phyloP scores from a whole-genome alignment of 495 filamentous ascomycete species.

The Xylaria curta region DNA sequence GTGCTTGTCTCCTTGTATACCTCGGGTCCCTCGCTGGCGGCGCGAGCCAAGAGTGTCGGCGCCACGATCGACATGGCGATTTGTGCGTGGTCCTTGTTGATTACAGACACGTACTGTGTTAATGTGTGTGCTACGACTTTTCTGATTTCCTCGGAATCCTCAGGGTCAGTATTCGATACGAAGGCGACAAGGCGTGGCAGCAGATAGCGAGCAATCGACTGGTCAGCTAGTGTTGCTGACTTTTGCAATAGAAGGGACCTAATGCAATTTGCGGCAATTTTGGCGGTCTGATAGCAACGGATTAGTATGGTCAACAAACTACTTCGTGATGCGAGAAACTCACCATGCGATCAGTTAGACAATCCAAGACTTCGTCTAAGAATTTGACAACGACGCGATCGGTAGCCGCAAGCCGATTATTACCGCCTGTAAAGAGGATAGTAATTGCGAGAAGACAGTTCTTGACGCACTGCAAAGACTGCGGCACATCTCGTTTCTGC shows the following conservation, averaged over 20 bases:
- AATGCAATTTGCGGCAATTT: constrained; percentile 85
- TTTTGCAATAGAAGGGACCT: constrained; percentile 76
- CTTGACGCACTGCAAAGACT: constrained; percentile 85
- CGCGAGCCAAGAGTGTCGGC: constrained; percentile 79
- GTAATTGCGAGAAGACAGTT: constrained; percentile 88
- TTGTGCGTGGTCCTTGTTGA: constrained; percentile 55
- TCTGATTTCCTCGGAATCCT: constrained; percentile 78
- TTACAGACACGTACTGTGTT: constrained; percentile 67
- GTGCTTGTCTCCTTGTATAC: constrained; percentile 75
- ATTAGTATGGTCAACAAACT: constrained; percentile 28
- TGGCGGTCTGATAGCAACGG: constrained; percentile 64
- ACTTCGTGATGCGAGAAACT: constrained; percentile 20
- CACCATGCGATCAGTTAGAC: constrained; percentile 77
- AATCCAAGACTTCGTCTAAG: constrained; percentile 80
- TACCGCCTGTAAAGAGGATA: constrained; percentile 82
- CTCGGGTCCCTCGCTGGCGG: constrained; percentile 56
- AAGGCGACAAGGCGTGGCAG: constrained; percentile 80
- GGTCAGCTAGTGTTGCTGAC: constrained; percentile 69
- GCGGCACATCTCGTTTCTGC: constrained; percentile 82
- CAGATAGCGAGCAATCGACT: constrained; percentile 74
- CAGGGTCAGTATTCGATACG: constrained; percentile 65
- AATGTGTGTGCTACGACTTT: constrained; percentile 73
- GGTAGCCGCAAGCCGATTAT: constrained; percentile 70
- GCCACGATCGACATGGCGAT: constrained; percentile 75
- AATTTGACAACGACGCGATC: constrained; percentile 74